Base-by-base conservation (phyloP, 2,329 filamentous ascomycete species). In the Ophiostoma montium region DNA sequence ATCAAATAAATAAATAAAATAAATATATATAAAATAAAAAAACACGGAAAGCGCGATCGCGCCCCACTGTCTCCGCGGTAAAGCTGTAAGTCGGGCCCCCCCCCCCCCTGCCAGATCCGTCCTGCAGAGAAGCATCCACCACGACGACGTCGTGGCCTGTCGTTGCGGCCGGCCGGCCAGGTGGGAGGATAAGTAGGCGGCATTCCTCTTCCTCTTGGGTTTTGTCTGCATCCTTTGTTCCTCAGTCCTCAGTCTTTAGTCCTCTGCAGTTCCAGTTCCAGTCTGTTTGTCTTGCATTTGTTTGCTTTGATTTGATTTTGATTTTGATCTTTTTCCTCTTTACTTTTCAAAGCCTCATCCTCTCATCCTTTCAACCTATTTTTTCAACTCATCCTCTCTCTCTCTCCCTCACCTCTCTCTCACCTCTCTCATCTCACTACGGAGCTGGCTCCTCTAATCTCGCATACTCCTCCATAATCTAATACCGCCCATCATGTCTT, bases 401-500 rank as follows among this genome's bases (percentile, higher is more conserved):
- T 11, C 12, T 11, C 32, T 11, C 12, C 21, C 31, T 27, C 23
- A 27, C 23, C 8, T 8, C 23, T 27, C 8, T 27, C 23, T 8
- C 23, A 4, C 23, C 23, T 27, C 23, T 27, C 23, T 27, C 23
- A 27, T 8, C 23, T 27, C 23, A 27, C 23, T n/a, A n/a, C 23
- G 23, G 23, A 27, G 23, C 23, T 5, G 23, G 23, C 23, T 27
- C 35, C 21, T 49, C 36, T 60, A 60, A 57, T 58, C 53, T n/a
- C n/a, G n/a, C n/a, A n/a, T n/a, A n/a, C n/a, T n/a, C n/a, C n/a
- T n/a, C n/a, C 44, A 33, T 59, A 60, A 58, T 58, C 19, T 42
- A 42, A 15, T 12, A n/a, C n/a, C n/a, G n/a, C 9, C 41, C 41
- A 53, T 18, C 45, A 48, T 50, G 50, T 53, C 53, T 59, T 78